Base-by-base conservation (phyloP, 495 filamentous ascomycete genomes). In the Xylaria venustula region DNA sequence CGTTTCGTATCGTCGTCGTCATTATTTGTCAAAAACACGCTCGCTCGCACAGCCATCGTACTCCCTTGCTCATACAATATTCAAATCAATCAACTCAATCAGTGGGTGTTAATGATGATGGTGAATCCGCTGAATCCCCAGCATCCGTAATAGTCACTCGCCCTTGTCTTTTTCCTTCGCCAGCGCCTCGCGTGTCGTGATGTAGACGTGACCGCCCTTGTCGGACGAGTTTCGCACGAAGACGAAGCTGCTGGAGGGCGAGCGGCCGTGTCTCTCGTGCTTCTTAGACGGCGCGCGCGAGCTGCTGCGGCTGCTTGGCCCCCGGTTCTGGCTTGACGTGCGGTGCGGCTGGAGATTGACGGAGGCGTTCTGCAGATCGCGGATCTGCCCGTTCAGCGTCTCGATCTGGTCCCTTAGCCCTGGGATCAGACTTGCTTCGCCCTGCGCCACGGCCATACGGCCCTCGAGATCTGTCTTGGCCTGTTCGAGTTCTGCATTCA, bases 231-330 rank as follows among this genome's bases (percentile, higher is more conserved):
- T 61, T 15, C 70, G 65, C 7, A 72, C 67, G 54, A 70, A 72
- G 15, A 72, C 17, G 23, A 70, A 58, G n/a, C 62, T 45, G 49
- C 20, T 49, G 0, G 64, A 66, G 7, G 67, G 62, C 14, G 63
- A 67, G 40, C 61, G 61, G 36, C 60, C 65, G 47, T 64, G 63
- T 47, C 69, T 53, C 54, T 71, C 65, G 47, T 64, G 63, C 41
- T 67, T 57, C 60, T 71, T 71, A 5, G 40, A 15, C 15, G 62
- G 42, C 14, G 64, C 54, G 3, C 67, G 62, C 6, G 67, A 70
- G 60, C 26, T 69, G 62, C 64, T 66, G 41, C 68, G 68, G 49
- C 66, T 67, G 49, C 66, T 67, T 40, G 65, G 64, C 32, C 64
- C 7, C 12, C 61, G 48, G 41, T 51, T 60, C 7, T 14, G 34